Evolutionary conservation across 2,329 filamentous ascomycete species (phyloP).

Genomic region (Zarea fungicola): DNA sequence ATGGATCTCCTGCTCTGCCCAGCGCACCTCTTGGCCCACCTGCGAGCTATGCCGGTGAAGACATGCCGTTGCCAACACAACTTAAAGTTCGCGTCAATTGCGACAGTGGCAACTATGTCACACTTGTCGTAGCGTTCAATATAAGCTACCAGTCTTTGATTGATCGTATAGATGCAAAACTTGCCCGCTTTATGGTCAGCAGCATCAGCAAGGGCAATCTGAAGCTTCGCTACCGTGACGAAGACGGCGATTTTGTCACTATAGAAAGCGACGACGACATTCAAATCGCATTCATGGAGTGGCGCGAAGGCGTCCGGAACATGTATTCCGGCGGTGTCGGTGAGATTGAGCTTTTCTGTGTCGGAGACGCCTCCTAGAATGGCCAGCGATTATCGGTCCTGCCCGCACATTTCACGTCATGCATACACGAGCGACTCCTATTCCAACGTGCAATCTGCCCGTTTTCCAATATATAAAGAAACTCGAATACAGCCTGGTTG

Average conservation of each 20-base stretch:
- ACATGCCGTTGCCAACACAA: constrained; percentile 62
- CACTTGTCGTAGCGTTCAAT: constrained; percentile 91
- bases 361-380: constrained; percentile 40
- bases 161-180: constrained; percentile 92
- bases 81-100: constrained; percentile 95
- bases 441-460: neutral
- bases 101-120: constrained; percentile 79
- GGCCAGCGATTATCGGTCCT: neutral
- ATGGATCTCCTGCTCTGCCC: constrained; percentile 43
- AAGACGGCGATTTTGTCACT: constrained; percentile 87
- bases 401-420: neutral
- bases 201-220: constrained; percentile 78
- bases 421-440: neutral
- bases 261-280: constrained; percentile 97
- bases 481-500: neutral
- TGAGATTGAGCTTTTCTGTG: constrained; percentile 84
- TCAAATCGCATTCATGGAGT: constrained; percentile 90
- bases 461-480: neutral
- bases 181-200: constrained; percentile 78
- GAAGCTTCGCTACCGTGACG: constrained; percentile 84
- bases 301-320: constrained; percentile 65
- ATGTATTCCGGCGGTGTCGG: constrained; percentile 66
- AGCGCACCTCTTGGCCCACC: constrained; percentile 26
- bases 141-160: constrained; percentile 91
- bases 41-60: constrained; percentile 32